Evolutionary conservation across 768 basidiomycete species (phyloP), one percentile per base, ranked within the genome.

Genomic region (Amanita molliuscula): DNA sequence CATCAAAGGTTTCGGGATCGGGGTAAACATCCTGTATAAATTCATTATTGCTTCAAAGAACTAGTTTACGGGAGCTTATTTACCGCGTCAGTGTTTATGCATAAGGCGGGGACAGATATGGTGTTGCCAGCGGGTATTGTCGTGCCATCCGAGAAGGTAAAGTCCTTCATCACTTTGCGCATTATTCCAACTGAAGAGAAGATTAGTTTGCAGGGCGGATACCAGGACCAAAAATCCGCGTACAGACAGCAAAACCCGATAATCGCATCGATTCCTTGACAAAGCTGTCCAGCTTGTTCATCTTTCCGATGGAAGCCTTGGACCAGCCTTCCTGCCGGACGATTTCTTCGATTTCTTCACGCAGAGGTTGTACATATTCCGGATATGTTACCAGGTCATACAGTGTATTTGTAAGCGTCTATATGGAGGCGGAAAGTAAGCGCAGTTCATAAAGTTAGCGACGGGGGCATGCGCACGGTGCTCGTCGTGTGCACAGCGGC

Each of bases 211-310:
- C 56, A 18, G 73, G 47, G 0, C 62, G 56, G 13, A 33, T 35
- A 2, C 2, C 7, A 16, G 1, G 10, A 6, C 11, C 4, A 11
- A 3, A 25, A 10, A 9, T 4, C 3, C 13, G 11, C 31, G 9
- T 55, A 70, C 68, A 18, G 23, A 53, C 56, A 7, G 6, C 34
- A 20, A 59, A 50, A 0, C 62, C 60, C 6, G 58, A 58, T 21
- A 60, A 49, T 3, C 70, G 61, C 42, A 60, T 59, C 0, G 66
- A 67, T 47, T 75, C 75, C 28, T 67, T 65, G 9, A 74, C 49
- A 55, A 74, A 73, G 50, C 74, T 76, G 50, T 75, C 73, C 15
- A 74, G 43, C 51, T 69, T 68, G 47, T 65, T 58, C 64, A 76
- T 65, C 43, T 69, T 67, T 2, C 58, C 58, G 15, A 74, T 48